phyloP scores from a whole-genome alignment of 2,329 filamentous ascomycete species.

The Pleurostoma richardsiae region DNA sequence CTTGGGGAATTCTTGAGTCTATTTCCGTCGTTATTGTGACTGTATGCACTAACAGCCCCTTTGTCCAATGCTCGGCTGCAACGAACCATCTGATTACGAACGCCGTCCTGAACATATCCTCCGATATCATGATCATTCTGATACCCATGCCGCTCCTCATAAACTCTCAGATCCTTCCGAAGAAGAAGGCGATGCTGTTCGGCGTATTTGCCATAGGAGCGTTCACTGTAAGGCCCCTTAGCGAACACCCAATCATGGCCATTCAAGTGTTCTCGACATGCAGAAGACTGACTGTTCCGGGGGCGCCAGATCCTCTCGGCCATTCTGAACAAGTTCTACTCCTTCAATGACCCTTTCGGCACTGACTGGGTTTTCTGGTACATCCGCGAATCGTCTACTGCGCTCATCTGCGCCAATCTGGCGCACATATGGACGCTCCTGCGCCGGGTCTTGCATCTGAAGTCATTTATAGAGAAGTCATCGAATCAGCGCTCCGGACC shows the following conservation, averaged over 20 bases:
- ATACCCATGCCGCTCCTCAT: constrained; percentile 51
- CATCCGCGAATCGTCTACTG: constrained; percentile 38
- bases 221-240: constrained; percentile 34
- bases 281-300: background rate
- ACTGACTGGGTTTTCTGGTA: constrained; percentile 37
- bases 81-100: constrained; percentile 55
- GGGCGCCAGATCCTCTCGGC: constrained; percentile 39
- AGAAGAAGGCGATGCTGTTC: constrained; percentile 48
- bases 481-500: constrained; percentile 18
- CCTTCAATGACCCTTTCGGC: constrained; percentile 31
- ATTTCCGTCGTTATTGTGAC: too few relatives aligned
- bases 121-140: constrained; percentile 53
- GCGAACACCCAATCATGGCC: too few relatives aligned
- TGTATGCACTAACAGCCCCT: background rate
- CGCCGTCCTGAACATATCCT: constrained; percentile 53
- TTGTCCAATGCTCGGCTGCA: constrained; percentile 52
- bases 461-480: constrained; percentile 23
- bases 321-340: constrained; percentile 41
- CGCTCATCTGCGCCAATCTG: constrained; percentile 37
- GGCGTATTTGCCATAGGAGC: constrained; percentile 37
- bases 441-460: constrained; percentile 29
- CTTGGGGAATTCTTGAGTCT: too few relatives aligned
- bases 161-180: constrained; percentile 40
- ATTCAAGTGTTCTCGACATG: background rate
- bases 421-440: constrained; percentile 36